Evolutionary conservation across 371 early-diverging fungal genomes (phyloP).

Genomic region (Entomophthora muscae): DNA sequence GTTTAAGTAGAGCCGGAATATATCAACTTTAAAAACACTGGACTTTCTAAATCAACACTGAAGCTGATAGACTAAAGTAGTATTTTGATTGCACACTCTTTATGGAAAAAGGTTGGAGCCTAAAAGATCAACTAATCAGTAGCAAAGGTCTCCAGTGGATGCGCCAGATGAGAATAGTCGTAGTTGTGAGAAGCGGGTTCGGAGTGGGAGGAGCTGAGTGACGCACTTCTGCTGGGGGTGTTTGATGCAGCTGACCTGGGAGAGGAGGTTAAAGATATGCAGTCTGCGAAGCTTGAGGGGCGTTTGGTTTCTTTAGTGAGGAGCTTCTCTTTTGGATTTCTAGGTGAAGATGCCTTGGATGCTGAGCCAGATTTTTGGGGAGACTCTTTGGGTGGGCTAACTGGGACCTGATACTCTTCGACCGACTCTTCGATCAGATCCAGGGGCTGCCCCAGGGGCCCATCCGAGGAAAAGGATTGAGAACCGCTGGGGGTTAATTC

Average conservation of each 20-base stretch:
- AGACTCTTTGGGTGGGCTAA: neutral
- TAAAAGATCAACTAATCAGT: neutral
- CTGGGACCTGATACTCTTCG: neutral
- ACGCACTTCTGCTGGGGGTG: neutral
- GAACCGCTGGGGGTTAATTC: neutral
- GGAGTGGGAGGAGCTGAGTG: neutral
- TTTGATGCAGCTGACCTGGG: neutral
- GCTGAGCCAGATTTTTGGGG: neutral
- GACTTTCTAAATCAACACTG: too few relatives aligned
- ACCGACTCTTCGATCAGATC: neutral
- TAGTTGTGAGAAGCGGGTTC: neutral
- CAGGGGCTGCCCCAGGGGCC: neutral
- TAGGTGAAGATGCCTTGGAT: neutral
- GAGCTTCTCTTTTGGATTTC: neutral
- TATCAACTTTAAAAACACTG: too few relatives aligned
- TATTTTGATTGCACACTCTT: too few relatives aligned
- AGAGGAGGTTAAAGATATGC: neutral
- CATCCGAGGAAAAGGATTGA: neutral
- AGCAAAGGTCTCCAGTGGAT: neutral
- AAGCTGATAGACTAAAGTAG: too few relatives aligned
- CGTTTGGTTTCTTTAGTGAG: neutral
- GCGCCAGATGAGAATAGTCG: conserved; percentile 1
- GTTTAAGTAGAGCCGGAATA: too few relatives aligned
- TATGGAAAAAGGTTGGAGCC: too few relatives aligned
- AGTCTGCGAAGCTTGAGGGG: neutral